phyloP scores from a whole-genome alignment of 306 rosid genomes.

The Castanospermum australe region DNA sequence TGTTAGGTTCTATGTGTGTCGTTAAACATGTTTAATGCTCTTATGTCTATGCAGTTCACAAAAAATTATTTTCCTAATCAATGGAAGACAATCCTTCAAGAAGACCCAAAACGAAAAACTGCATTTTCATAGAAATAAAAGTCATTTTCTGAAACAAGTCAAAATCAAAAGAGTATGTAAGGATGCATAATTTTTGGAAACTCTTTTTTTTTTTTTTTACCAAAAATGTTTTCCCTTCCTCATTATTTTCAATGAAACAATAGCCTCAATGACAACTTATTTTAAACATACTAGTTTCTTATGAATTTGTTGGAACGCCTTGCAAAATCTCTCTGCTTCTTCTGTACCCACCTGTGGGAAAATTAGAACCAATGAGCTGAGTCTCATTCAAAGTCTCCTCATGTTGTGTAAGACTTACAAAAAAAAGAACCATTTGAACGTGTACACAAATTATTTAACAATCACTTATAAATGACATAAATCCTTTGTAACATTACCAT shows the following conservation, averaged over 20 bases:
- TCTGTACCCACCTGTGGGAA: conserved; percentile 59
- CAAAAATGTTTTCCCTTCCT: background rate
- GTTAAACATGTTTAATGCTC: background rate
- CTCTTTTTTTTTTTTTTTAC: background rate
- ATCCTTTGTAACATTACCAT: background rate
- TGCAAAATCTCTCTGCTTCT: conserved; percentile 77
- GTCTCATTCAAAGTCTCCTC: conserved; percentile 1
- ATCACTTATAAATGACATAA: conserved; percentile 14
- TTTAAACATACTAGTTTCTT: conserved; percentile 59
- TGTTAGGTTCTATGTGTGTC: background rate
- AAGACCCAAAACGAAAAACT: background rate
- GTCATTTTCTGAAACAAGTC: background rate
- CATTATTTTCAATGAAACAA: background rate
- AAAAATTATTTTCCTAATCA: background rate
- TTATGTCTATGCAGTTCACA: background rate
- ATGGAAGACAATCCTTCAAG: background rate
- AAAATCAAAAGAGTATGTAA: background rate
- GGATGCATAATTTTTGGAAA: background rate
- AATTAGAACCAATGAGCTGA: conserved; percentile 23
- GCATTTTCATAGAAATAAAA: conserved; percentile 7
- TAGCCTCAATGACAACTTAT: background rate
- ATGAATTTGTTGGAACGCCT: conserved; percentile 66
- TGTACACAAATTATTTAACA: background rate
- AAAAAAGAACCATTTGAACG: background rate
- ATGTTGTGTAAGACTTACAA: background rate